phyloP scores from a whole-genome alignment of 208 protist genomes.

The Novymonas esmeraldas region DNA sequence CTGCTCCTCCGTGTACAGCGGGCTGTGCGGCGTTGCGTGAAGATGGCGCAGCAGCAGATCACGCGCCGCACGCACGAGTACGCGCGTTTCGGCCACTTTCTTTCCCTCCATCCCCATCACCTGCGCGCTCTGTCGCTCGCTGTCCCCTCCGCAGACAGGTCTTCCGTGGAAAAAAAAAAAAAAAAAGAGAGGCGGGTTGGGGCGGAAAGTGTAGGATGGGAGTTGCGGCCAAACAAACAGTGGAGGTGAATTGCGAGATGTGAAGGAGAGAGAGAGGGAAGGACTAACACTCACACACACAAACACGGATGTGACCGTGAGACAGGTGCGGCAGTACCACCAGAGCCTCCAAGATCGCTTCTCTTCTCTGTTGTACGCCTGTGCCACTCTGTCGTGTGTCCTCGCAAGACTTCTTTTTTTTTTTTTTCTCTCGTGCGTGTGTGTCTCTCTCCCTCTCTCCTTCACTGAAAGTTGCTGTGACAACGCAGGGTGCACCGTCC shows the following conservation, averaged over 20 bases:
- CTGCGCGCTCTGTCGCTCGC: no score
- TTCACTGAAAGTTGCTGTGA: no score
- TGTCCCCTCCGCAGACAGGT: not conserved
- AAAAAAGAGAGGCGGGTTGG: no score
- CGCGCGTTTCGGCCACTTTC: conserved; percentile 31
- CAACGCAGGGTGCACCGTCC: no score
- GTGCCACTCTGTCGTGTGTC: no score
- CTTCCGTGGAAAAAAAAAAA: not conserved
- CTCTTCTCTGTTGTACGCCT: not conserved
- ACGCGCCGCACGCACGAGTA: conserved; percentile 16
- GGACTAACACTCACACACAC: not conserved
- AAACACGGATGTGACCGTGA: not conserved
- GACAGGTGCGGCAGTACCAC: not conserved
- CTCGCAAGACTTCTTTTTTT: not conserved
- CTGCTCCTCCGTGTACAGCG: conserved; percentile 6
- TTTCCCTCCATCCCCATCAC: conserved; percentile 33
- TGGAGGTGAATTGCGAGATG: conserved; percentile 1
- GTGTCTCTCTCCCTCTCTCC: not conserved
- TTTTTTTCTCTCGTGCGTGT: not conserved
- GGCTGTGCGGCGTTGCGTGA: not conserved
- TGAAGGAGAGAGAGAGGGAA: not conserved
- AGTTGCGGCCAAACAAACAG: not conserved
- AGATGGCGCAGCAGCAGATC: conserved; percentile 25
- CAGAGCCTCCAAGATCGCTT: no score
- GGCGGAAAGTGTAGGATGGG: no score